Percentiles rank a stretch among this genome's conserved stretches.
These are phyloP conservation scores for Croton laevigatus DNA, from an alignment of 441 rosid species.

Conservation along the genomic window DNA sequence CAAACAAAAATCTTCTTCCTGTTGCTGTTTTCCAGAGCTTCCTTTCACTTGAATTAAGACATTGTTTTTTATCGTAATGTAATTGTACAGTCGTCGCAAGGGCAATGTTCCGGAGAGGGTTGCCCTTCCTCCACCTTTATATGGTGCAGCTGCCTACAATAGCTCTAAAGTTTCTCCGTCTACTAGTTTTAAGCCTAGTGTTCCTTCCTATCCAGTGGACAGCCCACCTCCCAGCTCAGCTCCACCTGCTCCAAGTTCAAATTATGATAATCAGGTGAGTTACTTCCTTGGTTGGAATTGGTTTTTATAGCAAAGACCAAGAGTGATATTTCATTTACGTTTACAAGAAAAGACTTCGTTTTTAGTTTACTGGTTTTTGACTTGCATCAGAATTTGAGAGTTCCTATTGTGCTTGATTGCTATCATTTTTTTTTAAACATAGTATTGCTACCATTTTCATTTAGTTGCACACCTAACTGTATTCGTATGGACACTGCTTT, in stretches of 20 bases:
- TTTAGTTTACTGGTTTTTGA: not conserved
- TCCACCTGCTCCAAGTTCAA: conserved; percentile 37
- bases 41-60: not conserved
- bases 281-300: not conserved
- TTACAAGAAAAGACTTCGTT: not conserved
- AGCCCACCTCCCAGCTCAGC: conserved; percentile 39
- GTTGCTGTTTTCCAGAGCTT: not conserved
- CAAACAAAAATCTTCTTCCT: conserved; percentile 5
- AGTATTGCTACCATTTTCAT: not conserved
- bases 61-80: not conserved
- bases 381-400: not conserved
- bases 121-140: conserved; percentile 81
- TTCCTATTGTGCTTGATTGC: not conserved
- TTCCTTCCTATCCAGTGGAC: conserved; percentile 34
- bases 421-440: no score
- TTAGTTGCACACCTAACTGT: not conserved
- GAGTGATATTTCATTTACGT: not conserved
- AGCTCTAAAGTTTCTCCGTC: conserved; percentile 40
- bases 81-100: conserved; percentile 39
- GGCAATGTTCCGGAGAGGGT: conserved; percentile 57
- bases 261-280: conserved; percentile 60
- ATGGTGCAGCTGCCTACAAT: conserved; percentile 43
- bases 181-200: conserved; percentile 47
- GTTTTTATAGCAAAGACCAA: not conserved
- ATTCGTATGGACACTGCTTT: no score